Percentiles rank a stretch among this genome's conserved stretches.
Evolutionary conservation across 202 grass and related monocot species (phyloP).

Genomic region (Hordeum pubiflorum): DNA sequence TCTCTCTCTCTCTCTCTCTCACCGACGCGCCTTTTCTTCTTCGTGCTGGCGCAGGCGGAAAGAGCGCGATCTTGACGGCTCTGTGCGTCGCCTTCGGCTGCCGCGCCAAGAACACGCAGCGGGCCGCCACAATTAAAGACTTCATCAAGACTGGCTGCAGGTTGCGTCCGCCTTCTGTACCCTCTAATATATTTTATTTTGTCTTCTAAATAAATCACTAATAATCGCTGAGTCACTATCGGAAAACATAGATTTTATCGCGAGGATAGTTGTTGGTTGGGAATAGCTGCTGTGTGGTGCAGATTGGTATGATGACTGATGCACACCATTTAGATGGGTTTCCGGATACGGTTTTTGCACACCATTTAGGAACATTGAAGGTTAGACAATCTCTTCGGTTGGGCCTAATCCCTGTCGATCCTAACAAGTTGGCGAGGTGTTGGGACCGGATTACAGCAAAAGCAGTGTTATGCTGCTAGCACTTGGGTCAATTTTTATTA

Average conservation of each 20-base stretch:
- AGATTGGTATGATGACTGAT: background rate
- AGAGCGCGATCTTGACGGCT: slow-evolving; percentile 90
- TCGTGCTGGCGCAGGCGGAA: slow-evolving; percentile 41
- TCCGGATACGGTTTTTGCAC: background rate
- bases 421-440: background rate
- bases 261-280: background rate
- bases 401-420: background rate
- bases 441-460: background rate
- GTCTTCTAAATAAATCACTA: background rate
- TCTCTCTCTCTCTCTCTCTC: background rate
- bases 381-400: background rate
- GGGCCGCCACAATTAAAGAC: slow-evolving; percentile 68
- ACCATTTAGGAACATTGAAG: background rate
- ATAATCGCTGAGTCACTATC: background rate
- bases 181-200: background rate
- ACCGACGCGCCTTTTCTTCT: background rate
- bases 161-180: slow-evolving; percentile 12
- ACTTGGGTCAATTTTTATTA: background rate
- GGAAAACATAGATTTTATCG: background rate
- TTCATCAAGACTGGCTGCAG: slow-evolving; percentile 94
- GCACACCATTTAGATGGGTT: background rate
- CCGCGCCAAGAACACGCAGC: slow-evolving; percentile 81
- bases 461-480: background rate
- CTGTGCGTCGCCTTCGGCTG: slow-evolving; percentile 79
- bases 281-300: background rate